phyloP scores from a whole-genome alignment of 2,329 filamentous ascomycete genomes.

The Cercospora zeina region DNA sequence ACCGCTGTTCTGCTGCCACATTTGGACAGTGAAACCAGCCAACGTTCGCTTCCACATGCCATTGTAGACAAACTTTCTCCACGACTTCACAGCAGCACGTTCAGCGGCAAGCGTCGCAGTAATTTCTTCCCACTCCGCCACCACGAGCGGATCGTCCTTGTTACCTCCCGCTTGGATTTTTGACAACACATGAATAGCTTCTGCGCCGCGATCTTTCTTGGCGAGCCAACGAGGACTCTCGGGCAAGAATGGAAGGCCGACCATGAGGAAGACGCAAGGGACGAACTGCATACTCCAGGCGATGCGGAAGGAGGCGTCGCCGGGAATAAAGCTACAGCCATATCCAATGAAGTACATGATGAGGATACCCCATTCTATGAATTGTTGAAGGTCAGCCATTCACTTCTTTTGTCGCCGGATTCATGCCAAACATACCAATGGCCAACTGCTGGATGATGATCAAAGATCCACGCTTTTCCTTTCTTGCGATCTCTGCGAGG shows the following conservation, averaged over 20 bases:
- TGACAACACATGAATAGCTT: conserved; percentile 49
- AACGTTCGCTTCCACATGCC: conserved; percentile 62
- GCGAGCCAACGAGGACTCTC: conserved; percentile 52
- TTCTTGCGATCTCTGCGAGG: conserved; percentile 48
- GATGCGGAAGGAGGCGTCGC: conserved; percentile 47
- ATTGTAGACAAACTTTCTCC: conserved; percentile 51
- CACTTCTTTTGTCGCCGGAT: conserved; percentile 32
- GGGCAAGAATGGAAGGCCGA: conserved; percentile 51
- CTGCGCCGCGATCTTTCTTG: conserved; percentile 49
- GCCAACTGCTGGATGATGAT: conserved; percentile 50
- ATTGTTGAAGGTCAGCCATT: neutral
- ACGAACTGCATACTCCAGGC: conserved; percentile 52
- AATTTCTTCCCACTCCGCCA: conserved; percentile 54
- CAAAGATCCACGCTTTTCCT: conserved; percentile 47
- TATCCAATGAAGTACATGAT: conserved; percentile 54
- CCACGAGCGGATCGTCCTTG: conserved; percentile 49
- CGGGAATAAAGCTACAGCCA: conserved; percentile 40
- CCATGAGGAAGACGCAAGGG: conserved; percentile 48
- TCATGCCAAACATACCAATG: conserved; percentile 38
- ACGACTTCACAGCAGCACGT: conserved; percentile 42
- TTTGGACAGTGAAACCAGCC: conserved; percentile 58
- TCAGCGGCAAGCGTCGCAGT: conserved; percentile 46
- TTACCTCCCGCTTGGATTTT: conserved; percentile 50
- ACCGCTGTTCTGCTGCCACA: conserved; percentile 55
- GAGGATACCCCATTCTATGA: conserved; percentile 46